Conservation (phyloP, 176 grass and related monocot species). For the Triticum aestivum region DNA sequence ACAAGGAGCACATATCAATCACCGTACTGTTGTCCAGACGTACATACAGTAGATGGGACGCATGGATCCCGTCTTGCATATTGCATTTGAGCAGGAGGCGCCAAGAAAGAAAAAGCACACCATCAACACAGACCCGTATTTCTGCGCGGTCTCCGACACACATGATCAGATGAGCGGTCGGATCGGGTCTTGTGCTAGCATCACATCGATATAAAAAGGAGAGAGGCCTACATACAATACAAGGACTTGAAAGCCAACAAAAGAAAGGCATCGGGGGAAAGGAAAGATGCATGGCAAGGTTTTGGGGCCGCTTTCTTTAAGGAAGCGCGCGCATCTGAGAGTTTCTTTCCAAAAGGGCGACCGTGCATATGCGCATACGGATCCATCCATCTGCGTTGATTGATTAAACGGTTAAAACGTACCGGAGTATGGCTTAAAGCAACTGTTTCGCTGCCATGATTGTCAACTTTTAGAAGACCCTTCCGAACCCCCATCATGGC, state of each 20-base stretch:
- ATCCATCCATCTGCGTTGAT: not conserved
- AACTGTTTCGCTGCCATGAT: slow-evolving; percentile 39
- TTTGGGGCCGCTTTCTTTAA: slow-evolving; percentile 20
- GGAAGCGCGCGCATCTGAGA: not conserved
- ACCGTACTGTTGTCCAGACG: not conserved
- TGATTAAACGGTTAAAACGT: slow-evolving; percentile 33
- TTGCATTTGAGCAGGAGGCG: not conserved
- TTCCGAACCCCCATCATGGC: slow-evolving; percentile 38
- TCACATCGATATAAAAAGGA: slow-evolving; percentile 44
- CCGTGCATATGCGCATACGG: not conserved
- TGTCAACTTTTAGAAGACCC: slow-evolving; percentile 43
- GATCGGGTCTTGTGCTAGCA: slow-evolving; percentile 26
- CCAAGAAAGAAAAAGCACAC: slow-evolving; percentile 5
- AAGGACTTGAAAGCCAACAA: not conserved
- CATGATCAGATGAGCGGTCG: slow-evolving; percentile 2
- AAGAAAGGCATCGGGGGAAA: not conserved
- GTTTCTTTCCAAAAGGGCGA: slow-evolving; percentile 12
- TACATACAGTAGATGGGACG: not conserved
- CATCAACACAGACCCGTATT: not conserved
- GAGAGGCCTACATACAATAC: slow-evolving; percentile 24
- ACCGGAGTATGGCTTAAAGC: not conserved
- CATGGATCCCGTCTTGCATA: not conserved
- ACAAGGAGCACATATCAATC: not conserved
- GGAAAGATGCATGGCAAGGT: not conserved
- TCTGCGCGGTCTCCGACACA: slow-evolving; percentile 11